These are phyloP conservation scores for Glycine soja DNA, from an alignment of 306 rosid genomes.

Conservation along the genomic window DNA sequence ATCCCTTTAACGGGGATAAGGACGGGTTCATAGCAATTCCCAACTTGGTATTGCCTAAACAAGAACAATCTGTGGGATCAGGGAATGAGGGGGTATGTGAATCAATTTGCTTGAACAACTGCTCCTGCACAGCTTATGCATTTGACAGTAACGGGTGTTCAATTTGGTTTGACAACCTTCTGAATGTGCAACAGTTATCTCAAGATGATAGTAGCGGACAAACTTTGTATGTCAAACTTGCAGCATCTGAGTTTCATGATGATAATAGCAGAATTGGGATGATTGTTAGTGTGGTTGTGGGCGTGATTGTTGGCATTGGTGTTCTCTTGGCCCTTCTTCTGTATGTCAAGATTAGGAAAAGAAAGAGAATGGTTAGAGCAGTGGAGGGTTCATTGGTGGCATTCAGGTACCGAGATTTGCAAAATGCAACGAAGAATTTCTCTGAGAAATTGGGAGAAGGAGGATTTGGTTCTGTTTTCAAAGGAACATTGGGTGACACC, in stretches of 20 bases:
- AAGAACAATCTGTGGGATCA: constrained; percentile 7
- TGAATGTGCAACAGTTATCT: constrained; percentile 52
- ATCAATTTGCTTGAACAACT: constrained; percentile 48
- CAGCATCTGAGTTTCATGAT: constrained; percentile 60
- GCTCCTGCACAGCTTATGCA: constrained; percentile 61
- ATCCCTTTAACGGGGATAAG: constrained; percentile 22
- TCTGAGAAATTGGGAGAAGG: constrained; percentile 88
- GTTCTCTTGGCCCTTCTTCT: constrained; percentile 45
- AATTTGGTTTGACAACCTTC: constrained; percentile 53
- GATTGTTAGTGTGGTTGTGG: constrained; percentile 50
- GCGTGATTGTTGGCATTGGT: constrained; percentile 38
- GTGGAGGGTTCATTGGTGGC: constrained; percentile 59
- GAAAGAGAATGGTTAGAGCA: constrained; percentile 40
- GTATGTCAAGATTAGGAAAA: constrained; percentile 44
- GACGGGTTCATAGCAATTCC: constrained; percentile 38
- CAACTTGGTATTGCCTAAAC: constrained; percentile 43
- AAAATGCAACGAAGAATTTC: constrained; percentile 68
- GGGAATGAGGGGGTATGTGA: constrained; percentile 50
- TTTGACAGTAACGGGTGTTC: constrained; percentile 50
- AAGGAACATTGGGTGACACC: constrained; percentile 72
- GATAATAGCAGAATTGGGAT: constrained; percentile 35
- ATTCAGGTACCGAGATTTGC: constrained; percentile 60
- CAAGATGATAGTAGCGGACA: constrained; percentile 51
- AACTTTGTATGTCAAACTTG: constrained; percentile 57
- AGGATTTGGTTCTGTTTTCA: constrained; percentile 88